Evolutionary conservation across 345 rosid species (phyloP), one percentile per base, ranked within the genome.

Genomic region (Corchorus olitorius): DNA sequence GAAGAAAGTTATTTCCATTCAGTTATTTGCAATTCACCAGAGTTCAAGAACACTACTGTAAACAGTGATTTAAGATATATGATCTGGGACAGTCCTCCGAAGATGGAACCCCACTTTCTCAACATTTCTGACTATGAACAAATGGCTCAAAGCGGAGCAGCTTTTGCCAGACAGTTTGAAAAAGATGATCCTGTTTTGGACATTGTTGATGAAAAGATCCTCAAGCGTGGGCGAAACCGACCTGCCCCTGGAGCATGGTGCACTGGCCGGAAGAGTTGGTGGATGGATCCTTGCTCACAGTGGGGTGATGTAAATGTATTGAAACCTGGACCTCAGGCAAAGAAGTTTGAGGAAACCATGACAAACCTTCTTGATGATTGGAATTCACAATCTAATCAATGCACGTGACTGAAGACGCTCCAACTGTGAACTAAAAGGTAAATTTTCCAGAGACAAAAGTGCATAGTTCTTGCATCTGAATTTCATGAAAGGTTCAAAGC

Each of bases 11-110:
- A 97, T 81, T 94, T 97, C 86, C 98, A 97, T 75, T 82, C 99
- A 0, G 98, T 97, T 17, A 78, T 97, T 37, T 97, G 99, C 96
- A 97, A 94, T 75, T 79, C 98, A 3, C 97, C 89, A 0, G 94
- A 90, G 87, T 97, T 89, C 79, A 91, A 80, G 85, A 94, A 97
- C 79, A 90, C 97, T 0, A 91, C 94, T 4, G 86, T 97, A 45
- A 97, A 94, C 82, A 86, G 86, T 16, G 97, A 97, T 80, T 87
- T 97, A 70, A 82, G 98, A 41, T 97, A 86, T 75, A 91, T 91
- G 95, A 84, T 94, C 49, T 97, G 99, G 99, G 99, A 97, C 81
- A 92, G 88, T 83, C 98, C 99, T 20, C 98, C 98, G 0, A 92
- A 91, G 83, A 94, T 92, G 98, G 97, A 92, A 56, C 99, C 99